Evolutionary conservation across 2,329 filamentous ascomycete genomes (phyloP).

Genomic region (Pyrenophora teres): DNA sequence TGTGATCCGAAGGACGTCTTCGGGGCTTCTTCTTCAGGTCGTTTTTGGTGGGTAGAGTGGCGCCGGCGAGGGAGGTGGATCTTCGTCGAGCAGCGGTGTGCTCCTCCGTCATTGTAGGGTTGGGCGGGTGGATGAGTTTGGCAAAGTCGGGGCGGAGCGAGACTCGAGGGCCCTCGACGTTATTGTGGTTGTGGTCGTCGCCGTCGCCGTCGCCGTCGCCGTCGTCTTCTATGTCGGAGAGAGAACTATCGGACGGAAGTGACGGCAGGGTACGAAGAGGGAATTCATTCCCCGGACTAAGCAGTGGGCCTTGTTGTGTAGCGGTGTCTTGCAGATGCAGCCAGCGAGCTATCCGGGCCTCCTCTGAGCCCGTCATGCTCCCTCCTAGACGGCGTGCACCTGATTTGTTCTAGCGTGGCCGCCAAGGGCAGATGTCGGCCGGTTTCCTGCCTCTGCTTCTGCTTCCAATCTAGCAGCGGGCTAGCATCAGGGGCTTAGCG

Average conservation of each 20-base stretch:
- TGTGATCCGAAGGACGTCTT: constrained; percentile 38
- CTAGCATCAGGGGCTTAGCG: constrained; percentile 27
- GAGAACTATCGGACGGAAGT: constrained; percentile 37
- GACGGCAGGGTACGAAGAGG: constrained; percentile 43
- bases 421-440: constrained; percentile 6
- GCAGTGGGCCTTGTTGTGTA: constrained; percentile 31
- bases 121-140: constrained; percentile 38
- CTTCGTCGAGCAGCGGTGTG: constrained; percentile 37
- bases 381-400: constrained; percentile 18
- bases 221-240: constrained; percentile 31
- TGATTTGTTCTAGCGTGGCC: constrained; percentile 21
- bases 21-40: constrained; percentile 32
- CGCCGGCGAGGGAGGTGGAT: constrained; percentile 43
- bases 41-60: constrained; percentile 27
- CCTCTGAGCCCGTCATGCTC: constrained; percentile 25
- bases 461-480: constrained; percentile 1
- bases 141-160: constrained; percentile 28
- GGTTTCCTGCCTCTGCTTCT: constrained; percentile 5
- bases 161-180: constrained; percentile 22
- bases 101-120: constrained; percentile 40
- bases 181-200: neutral
- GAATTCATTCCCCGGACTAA: constrained; percentile 46
- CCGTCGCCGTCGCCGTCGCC: constrained; percentile 17
- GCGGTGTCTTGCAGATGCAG: constrained; percentile 33
- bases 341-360: constrained; percentile 39